These are phyloP conservation scores for Backusella macrospora DNA, from an alignment of 192 early-diverging fungal genomes.

Conservation along the genomic window DNA sequence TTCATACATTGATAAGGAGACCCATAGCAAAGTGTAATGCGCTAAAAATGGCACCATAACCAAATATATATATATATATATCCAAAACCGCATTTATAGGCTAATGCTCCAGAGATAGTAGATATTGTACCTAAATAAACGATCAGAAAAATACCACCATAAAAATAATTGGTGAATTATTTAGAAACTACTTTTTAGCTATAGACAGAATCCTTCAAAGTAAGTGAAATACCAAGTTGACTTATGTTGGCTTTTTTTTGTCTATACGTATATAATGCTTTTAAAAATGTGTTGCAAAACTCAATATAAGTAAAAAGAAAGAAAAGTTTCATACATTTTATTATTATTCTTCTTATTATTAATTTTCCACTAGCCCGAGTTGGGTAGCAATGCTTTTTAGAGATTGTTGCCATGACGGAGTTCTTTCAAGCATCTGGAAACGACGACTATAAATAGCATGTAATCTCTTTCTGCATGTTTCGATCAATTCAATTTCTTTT, in stretches of 20 bases:
- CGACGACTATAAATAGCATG: not conserved
- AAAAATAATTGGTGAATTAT: not conserved
- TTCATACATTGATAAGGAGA: not conserved
- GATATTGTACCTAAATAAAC: not conserved
- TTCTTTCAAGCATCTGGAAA: not conserved
- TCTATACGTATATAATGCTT: not conserved
- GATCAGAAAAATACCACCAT: not conserved
- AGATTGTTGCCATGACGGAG: slow-evolving; percentile 1
- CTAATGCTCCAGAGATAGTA: not conserved
- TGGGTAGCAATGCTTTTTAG: slow-evolving; percentile 11
- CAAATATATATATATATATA: too few relatives aligned
- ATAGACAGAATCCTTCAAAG: not conserved
- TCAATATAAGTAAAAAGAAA: not conserved
- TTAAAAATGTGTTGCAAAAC: not conserved
- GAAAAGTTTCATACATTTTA: not conserved
- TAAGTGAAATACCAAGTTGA: not conserved
- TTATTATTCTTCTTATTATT: not conserved
- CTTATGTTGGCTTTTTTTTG: not conserved
- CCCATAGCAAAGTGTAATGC: not conserved
- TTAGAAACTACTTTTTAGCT: not conserved
- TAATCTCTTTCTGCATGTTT: slow-evolving; percentile 11
- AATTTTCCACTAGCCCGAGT: not conserved
- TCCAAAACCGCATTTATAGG: not conserved
- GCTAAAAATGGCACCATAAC: not conserved
- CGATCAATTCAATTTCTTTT: slow-evolving; percentile 1